phyloP scores from a whole-genome alignment of 2,329 filamentous ascomycete genomes.

The Talaromyces islandicus region DNA sequence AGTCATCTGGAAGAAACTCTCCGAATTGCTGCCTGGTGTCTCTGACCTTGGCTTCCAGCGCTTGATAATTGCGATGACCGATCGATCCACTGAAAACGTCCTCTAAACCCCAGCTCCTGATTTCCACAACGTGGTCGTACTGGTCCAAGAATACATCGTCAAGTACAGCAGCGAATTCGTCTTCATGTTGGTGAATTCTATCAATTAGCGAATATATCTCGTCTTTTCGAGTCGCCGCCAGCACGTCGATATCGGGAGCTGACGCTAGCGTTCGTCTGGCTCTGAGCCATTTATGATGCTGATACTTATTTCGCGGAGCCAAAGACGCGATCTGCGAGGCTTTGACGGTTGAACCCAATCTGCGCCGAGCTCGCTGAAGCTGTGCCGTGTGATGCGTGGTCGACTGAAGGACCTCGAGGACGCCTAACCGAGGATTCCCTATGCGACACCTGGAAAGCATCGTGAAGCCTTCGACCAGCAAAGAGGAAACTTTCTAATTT shows the following conservation, averaged over 20 bases:
- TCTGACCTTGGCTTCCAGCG: constrained; percentile 48
- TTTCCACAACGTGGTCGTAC: constrained; percentile 17
- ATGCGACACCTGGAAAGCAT: constrained; percentile 32
- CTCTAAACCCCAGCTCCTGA: constrained; percentile 21
- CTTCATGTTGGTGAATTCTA: constrained; percentile 30
- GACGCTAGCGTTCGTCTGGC: constrained; percentile 18
- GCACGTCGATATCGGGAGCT: constrained; percentile 15
- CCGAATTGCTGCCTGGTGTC: constrained; percentile 69
- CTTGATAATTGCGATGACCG: constrained; percentile 25
- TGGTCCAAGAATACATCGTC: constrained; percentile 29
- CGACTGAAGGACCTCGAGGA: constrained; percentile 21
- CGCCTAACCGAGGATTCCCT: constrained; percentile 21
- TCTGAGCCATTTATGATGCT: not conserved
- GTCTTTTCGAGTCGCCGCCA: constrained; percentile 19
- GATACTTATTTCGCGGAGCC: not conserved
- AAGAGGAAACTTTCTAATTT: not conserved
- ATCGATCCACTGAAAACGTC: constrained; percentile 24
- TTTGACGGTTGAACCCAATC: constrained; percentile 7
- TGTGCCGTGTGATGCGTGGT: constrained; percentile 8
- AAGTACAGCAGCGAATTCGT: constrained; percentile 27
- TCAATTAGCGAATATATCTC: constrained; percentile 31
- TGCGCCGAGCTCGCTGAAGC: constrained; percentile 12
- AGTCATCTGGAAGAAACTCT: constrained; percentile 65
- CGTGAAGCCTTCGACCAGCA: constrained; percentile 14
- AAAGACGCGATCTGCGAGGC: constrained; percentile 5